Evolutionary conservation across 805 yeast genomes (phyloP).

Genomic region (Suhomyces kilbournensis): DNA sequence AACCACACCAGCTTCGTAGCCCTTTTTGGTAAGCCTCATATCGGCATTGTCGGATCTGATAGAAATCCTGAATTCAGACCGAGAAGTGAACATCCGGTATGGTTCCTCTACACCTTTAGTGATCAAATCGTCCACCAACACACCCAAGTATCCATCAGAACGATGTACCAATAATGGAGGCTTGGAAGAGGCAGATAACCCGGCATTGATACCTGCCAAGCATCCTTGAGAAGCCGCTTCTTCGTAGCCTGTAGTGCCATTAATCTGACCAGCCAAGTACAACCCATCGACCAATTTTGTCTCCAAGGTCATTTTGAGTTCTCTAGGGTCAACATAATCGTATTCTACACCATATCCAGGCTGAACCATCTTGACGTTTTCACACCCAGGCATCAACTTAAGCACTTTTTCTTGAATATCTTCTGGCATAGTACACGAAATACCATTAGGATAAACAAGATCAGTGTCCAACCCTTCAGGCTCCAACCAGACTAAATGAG

Average conservation of each 20-base stretch:
- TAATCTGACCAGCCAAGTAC: slow-evolving; percentile 93
- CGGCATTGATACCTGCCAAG: slow-evolving; percentile 95
- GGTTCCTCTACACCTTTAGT: slow-evolving; percentile 97
- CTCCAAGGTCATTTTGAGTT: slow-evolving; percentile 71
- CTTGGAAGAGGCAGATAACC: slow-evolving; percentile 45
- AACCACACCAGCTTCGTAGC: slow-evolving; percentile 65
- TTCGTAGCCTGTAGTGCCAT: slow-evolving; percentile 98
- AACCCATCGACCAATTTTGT: slow-evolving; percentile 77
- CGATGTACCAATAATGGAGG: slow-evolving; percentile 58
- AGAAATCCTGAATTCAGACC: slow-evolving; percentile 89
- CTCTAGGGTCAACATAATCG: slow-evolving; percentile 93
- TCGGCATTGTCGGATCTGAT: slow-evolving; percentile 96
- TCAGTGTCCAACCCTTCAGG: slow-evolving; percentile 91
- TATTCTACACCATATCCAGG: slow-evolving; percentile 99
- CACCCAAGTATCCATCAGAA: slow-evolving; percentile 88
- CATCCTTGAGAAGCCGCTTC: slow-evolving; percentile 98
- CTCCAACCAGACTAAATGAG: slow-evolving; percentile 90
- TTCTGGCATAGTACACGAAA: slow-evolving; percentile 93
- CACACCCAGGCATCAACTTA: slow-evolving; percentile 80
- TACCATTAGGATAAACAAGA: slow-evolving; percentile 94
- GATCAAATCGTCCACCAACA: slow-evolving; percentile 86
- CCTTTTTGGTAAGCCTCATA: slow-evolving; percentile 69
- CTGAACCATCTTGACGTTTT: slow-evolving; percentile 80
- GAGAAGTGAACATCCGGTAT: slow-evolving; percentile 94
- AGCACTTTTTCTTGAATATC: slow-evolving; percentile 81